These are phyloP conservation scores for Quercus tomentella DNA, from an alignment of 331 rosid species.

Conservation along the genomic window DNA sequence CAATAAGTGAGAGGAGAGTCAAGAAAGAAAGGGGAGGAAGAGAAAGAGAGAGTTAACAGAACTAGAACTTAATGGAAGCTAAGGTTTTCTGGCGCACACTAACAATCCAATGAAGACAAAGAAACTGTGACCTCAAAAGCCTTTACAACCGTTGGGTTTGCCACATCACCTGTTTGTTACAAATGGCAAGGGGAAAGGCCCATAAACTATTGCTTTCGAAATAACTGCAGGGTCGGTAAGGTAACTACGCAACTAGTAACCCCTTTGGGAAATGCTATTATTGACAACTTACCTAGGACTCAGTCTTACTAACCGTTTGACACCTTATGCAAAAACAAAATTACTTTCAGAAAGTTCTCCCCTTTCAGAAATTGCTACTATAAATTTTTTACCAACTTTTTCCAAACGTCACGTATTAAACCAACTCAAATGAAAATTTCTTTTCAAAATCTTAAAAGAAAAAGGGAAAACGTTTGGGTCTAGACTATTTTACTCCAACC, in stretches of 20 bases:
- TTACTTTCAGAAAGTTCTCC: no score
- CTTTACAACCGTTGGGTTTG: slow-evolving; percentile 28
- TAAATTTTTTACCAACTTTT: no score
- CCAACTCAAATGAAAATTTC: no score
- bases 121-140: slow-evolving; percentile 45
- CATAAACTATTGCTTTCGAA: slow-evolving; percentile 17
- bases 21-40: neutral
- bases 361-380: no score
- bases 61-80: slow-evolving; percentile 18
- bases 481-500: no score
- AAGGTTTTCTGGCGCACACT: slow-evolving; percentile 21
- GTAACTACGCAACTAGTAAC: neutral
- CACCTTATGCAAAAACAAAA: neutral
- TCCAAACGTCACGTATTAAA: no score
- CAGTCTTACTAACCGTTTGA: neutral
- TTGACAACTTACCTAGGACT: neutral
- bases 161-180: slow-evolving; percentile 38
- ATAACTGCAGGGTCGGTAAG: slow-evolving; percentile 16
- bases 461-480: no score
- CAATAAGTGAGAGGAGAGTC: neutral
- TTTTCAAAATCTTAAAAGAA: no score
- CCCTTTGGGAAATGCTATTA: neutral
- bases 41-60: neutral
- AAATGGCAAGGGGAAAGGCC: slow-evolving; percentile 21
- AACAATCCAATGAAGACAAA: slow-evolving; percentile 46